Conservation (phyloP, 441 rosid genomes). For the Geranium incanum region DNA sequence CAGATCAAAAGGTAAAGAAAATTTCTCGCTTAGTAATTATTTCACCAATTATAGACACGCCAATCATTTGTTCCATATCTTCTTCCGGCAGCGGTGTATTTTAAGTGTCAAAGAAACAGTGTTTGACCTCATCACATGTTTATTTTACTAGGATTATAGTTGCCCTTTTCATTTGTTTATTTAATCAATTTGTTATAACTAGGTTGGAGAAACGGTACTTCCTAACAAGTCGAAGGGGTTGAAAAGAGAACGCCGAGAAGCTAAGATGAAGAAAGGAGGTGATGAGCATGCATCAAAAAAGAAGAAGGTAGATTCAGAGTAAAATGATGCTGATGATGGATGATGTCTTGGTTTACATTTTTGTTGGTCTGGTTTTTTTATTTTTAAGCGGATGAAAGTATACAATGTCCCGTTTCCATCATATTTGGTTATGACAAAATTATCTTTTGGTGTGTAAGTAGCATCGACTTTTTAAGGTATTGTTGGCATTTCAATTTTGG, state of each 20-base stretch:
- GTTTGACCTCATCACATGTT: background rate
- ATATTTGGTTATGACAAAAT: background rate
- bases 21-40: background rate
- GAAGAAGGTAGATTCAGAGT: conserved; percentile 43
- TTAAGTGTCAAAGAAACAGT: no score
- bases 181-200: background rate
- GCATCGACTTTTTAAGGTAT: no score
- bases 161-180: background rate
- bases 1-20: conserved; percentile 74
- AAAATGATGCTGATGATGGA: conserved; percentile 8
- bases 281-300: conserved; percentile 42
- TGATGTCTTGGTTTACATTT: background rate
- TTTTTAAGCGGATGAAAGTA: conserved; percentile 8
- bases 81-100: no score
- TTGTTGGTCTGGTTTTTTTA: conserved; percentile 11
- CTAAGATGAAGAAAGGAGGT: conserved; percentile 39
- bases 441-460: no score
- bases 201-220: conserved; percentile 58
- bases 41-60: background rate
- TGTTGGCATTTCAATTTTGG: background rate
- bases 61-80: no score
- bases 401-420: background rate
- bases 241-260: conserved; percentile 87
- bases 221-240: conserved; percentile 71
- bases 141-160: background rate